These are phyloP conservation scores for Yamagishiella unicocca DNA, from an alignment of 139 green algal genomes.

Conservation along the genomic window DNA sequence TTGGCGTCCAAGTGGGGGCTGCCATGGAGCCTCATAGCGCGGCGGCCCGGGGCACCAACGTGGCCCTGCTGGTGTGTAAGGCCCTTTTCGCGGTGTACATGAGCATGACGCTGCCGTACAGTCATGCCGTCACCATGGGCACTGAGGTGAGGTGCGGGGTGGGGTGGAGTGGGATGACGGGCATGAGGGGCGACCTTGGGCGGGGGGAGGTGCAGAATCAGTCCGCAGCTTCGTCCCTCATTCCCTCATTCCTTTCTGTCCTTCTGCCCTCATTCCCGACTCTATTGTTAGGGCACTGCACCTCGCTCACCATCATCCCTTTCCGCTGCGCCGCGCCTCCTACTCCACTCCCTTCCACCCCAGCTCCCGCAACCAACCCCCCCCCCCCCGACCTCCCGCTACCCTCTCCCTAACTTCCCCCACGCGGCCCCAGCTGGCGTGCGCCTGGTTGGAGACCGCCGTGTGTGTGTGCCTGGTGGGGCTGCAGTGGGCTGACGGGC, in stretches of 20 bases:
- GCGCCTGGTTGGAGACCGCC: slow-evolving; percentile 39
- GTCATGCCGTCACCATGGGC: neutral
- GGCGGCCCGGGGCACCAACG: neutral
- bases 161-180: neutral
- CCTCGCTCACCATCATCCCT: too few species aligned
- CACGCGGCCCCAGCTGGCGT: neutral
- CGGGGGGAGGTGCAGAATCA: too few species aligned
- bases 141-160: slow-evolving; percentile 1
- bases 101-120: neutral
- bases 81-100: neutral
- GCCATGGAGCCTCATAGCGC: neutral
- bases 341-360: too few species aligned
- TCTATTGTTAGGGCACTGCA: too few species aligned
- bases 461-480: slow-evolving; percentile 26
- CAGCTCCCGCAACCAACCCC: too few species aligned
- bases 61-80: slow-evolving; percentile 15
- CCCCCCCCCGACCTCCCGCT: neutral
- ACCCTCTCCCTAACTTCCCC: neutral
- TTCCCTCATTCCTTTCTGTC: too few species aligned
- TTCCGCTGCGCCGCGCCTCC: too few species aligned
- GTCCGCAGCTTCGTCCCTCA: too few species aligned
- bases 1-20: slow-evolving; percentile 8
- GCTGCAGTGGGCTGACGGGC: slow-evolving; percentile 8
- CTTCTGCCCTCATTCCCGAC: too few species aligned
- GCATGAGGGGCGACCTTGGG: too few species aligned